Evolutionary conservation across 139 green algal genomes (phyloP).

Genomic region (Microglena sp.): DNA sequence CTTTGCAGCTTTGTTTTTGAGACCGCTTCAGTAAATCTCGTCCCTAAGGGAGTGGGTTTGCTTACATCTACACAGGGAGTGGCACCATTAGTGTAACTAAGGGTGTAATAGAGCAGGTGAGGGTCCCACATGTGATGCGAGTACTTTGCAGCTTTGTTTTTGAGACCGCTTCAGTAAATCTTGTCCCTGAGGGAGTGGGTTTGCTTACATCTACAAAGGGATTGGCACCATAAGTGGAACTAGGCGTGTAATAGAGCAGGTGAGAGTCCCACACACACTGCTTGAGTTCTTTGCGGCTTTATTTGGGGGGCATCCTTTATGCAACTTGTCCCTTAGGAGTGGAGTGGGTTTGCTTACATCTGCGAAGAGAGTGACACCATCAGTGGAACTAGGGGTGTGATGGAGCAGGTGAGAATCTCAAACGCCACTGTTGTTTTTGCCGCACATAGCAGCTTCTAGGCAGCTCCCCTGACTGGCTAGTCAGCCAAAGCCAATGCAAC

Average conservation of each 20-base stretch:
- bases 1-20: background rate
- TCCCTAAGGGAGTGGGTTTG: conserved; percentile 40
- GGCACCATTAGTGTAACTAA: conserved; percentile 47
- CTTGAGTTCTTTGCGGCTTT: background rate
- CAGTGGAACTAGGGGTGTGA: conserved; percentile 26
- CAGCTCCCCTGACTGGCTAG: too few relatives aligned
- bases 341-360: conserved; percentile 60
- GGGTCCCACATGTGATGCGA: background rate
- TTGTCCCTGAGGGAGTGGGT: conserved; percentile 28
- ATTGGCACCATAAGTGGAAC: conserved; percentile 48
- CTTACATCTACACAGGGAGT: conserved; percentile 66
- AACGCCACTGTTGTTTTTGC: too few relatives aligned
- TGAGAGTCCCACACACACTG: conserved; percentile 6
- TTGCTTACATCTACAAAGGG: conserved; percentile 73
- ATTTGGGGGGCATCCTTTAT: conserved; percentile 11
- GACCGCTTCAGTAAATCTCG: conserved; percentile 23
- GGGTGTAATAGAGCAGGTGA: conserved; percentile 38
- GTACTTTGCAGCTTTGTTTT: background rate
- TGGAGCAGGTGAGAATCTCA: conserved; percentile 34
- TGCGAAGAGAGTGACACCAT: conserved; percentile 63
- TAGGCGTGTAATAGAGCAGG: conserved; percentile 35
- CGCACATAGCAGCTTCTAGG: too few relatives aligned
- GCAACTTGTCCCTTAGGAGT: conserved; percentile 28
- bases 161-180: conserved; percentile 22
- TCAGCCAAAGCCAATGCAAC: too few relatives aligned